Conservation (phyloP, 2,329 filamentous ascomycete species). For the Colletotrichum kahawae region DNA sequence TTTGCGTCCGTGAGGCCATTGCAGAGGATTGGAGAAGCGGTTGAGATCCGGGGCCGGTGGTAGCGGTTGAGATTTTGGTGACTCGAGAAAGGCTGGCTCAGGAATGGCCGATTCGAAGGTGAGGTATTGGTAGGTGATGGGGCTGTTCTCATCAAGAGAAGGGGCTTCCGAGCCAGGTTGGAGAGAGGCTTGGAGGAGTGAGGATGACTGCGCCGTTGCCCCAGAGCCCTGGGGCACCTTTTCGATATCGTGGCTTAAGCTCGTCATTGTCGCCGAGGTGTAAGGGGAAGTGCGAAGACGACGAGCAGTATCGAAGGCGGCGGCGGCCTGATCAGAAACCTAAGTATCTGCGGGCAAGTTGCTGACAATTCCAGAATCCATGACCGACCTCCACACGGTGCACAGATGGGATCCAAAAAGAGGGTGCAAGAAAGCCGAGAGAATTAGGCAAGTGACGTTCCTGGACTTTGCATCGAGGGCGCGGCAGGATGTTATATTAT, state of each 20-base stretch:
- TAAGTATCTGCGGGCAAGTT: neutral
- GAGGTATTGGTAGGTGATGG: constrained; percentile 45
- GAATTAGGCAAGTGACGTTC: neutral
- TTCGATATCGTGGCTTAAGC: neutral
- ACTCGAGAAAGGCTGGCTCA: constrained; percentile 11
- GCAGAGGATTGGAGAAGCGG: constrained; percentile 72
- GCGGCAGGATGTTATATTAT: constrained; percentile 1
- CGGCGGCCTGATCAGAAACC: neutral
- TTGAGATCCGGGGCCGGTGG: constrained; percentile 69
- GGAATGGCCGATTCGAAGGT: constrained; percentile 45
- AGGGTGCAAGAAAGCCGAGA: neutral
- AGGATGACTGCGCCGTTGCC: neutral
- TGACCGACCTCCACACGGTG: neutral
- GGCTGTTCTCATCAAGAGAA: constrained; percentile 13
- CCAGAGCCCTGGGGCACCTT: neutral
- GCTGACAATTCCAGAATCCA: neutral
- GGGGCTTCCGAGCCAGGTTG: neutral
- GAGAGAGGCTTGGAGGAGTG: neutral
- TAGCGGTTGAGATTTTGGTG: constrained; percentile 33
- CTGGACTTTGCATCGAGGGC: neutral
- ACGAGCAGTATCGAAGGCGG: neutral
- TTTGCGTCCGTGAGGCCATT: constrained; percentile 75
- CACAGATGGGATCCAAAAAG: neutral
- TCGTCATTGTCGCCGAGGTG: neutral
- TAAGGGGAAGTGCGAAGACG: neutral